Conservation (phyloP, 306 rosid species). For the Malus domestica region ASM211411v1 NC_041804.1:20214501-20215000, state of each 20-base stretch:
- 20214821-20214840: constrained; percentile 15
- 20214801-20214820: constrained; percentile 4
- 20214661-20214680: constrained; percentile 15
- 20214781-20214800: neutral
- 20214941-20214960: neutral
- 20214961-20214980: neutral
- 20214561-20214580: neutral
- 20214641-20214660: neutral
- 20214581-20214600: neutral
- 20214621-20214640: neutral
- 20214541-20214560: neutral
- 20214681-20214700: constrained; percentile 7
- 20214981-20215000: neutral
- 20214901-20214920: constrained; percentile 18
- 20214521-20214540: neutral
- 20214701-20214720: neutral
- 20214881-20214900: constrained; percentile 18
- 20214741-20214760: neutral
- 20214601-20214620: neutral
- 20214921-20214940: neutral
- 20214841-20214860: neutral
- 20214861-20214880: constrained; percentile 8
- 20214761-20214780: neutral
- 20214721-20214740: constrained; percentile 1
- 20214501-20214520: too few relatives aligned